These are phyloP conservation scores for Globisporangium paroecandrum DNA, from an alignment of 352 stramenopile genomes.

Conservation along the genomic window DNA sequence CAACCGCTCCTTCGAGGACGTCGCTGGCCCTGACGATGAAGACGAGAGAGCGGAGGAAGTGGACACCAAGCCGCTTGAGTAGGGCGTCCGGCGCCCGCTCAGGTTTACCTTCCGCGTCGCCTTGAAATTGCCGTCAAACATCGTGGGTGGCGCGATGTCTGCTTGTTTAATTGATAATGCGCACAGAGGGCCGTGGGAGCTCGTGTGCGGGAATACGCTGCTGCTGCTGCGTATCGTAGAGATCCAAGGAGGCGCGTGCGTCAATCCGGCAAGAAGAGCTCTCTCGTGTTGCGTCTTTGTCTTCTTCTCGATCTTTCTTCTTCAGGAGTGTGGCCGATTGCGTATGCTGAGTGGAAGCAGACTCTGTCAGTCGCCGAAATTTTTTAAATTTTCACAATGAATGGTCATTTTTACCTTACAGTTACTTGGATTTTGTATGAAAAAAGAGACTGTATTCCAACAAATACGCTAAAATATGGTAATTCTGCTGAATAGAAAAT, in stretches of 20 bases:
- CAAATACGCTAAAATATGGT: too few relatives aligned
- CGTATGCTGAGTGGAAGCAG: not conserved
- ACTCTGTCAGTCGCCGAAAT: not conserved
- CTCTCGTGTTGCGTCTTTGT: not conserved
- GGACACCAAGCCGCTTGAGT: constrained; percentile 21
- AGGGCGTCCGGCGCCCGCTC: constrained; percentile 51
- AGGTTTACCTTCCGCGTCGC: constrained; percentile 64
- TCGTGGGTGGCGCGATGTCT: constrained; percentile 8
- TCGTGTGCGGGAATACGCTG: not conserved
- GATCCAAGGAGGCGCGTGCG: not conserved
- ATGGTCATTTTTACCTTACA: not conserved
- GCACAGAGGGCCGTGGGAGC: not conserved
- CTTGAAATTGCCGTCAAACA: constrained; percentile 80
- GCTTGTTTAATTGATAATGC: not conserved
- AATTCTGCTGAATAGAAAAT: too few relatives aligned
- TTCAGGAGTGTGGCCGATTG: not conserved
- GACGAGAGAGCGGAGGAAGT: not conserved
- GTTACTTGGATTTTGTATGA: too few relatives aligned
- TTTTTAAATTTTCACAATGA: not conserved
- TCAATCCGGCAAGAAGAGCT: not conserved
- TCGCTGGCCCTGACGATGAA: constrained; percentile 3
- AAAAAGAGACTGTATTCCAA: too few relatives aligned
- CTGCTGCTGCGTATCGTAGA: not conserved
- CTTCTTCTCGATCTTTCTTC: constrained; percentile 13
- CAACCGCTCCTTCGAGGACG: constrained; percentile 50